phyloP scores from a whole-genome alignment of 2,329 filamentous ascomycete species.

The Cladobotryum mycophilum region DNA sequence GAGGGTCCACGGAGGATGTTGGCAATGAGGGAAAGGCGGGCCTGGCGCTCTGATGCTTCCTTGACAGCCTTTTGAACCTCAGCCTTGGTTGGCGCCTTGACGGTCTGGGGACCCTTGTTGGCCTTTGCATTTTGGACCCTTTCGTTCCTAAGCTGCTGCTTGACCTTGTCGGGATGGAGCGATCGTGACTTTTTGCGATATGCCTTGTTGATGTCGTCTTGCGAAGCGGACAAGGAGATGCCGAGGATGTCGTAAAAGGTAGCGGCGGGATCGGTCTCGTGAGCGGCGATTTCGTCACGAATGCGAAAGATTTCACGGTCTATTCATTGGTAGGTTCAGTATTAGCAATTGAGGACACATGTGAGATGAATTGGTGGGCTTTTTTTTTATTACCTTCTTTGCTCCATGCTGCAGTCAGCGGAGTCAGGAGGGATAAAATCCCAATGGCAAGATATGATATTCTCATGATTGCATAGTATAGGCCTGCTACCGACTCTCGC shows the following conservation, averaged over 20 bases:
- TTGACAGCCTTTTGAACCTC: constrained; percentile 77
- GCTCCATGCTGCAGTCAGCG: constrained; percentile 69
- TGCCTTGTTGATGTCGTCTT: constrained; percentile 88
- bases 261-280: constrained; percentile 67
- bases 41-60: constrained; percentile 74
- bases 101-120: constrained; percentile 54
- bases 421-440: constrained; percentile 60
- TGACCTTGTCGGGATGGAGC: constrained; percentile 93
- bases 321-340: constrained; percentile 28
- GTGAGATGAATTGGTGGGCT: neutral
- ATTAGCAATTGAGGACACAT: neutral
- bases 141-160: constrained; percentile 70
- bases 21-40: constrained; percentile 75
- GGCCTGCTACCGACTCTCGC: constrained; percentile 1
- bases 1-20: constrained; percentile 77
- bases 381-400: constrained; percentile 63
- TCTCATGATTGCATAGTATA: constrained; percentile 58
- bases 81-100: constrained; percentile 63
- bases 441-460: constrained; percentile 59
- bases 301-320: constrained; percentile 98
- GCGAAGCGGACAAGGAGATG: constrained; percentile 63
- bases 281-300: constrained; percentile 74
- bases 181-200: constrained; percentile 81
- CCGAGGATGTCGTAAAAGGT: constrained; percentile 96
- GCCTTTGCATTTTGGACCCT: constrained; percentile 50